Percentiles rank a stretch among this genome's conserved stretches.
These are phyloP conservation scores for Termitomyces heimii DNA, from an alignment of 768 basidiomycete genomes.

Conservation along the genomic window DNA sequence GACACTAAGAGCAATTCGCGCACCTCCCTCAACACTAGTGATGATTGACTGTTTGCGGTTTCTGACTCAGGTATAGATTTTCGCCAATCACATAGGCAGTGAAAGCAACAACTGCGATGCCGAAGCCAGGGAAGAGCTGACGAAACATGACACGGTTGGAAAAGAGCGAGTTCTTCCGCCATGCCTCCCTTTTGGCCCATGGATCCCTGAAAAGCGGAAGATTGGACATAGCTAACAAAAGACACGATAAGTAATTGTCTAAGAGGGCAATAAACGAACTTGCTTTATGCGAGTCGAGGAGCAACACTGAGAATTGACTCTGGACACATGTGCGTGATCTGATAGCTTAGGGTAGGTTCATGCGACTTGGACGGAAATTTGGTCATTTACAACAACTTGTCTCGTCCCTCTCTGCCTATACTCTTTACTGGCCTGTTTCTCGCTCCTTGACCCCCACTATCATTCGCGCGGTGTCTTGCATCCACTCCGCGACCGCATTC, in stretches of 20 bases:
- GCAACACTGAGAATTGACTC: neutral
- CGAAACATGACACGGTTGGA: conserved; percentile 82
- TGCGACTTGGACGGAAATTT: conserved; percentile 36
- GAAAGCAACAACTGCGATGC: conserved; percentile 89
- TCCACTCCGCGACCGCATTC: conserved; percentile 18
- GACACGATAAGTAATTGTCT: conserved; percentile 6
- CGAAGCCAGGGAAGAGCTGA: conserved; percentile 91
- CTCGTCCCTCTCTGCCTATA: conserved; percentile 21
- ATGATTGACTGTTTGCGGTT: conserved; percentile 17
- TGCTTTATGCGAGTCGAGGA: conserved; percentile 9
- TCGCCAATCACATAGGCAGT: conserved; percentile 86
- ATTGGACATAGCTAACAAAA: conserved; percentile 42
- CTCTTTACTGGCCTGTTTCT: conserved; percentile 14
- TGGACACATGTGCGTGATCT: conserved; percentile 24
- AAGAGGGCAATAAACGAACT: neutral
- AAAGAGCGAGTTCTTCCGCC: conserved; percentile 90
- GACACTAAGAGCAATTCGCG: neutral
- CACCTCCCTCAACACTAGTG: conserved; percentile 18
- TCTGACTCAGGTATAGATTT: conserved; percentile 50
- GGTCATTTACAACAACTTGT: conserved; percentile 25
- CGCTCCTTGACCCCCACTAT: conserved; percentile 3
- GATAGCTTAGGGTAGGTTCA: conserved; percentile 54
- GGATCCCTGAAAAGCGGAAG: conserved; percentile 84
- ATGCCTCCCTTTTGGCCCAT: conserved; percentile 91
- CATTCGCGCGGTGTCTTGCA: conserved; percentile 13